phyloP scores from a whole-genome alignment of 768 basidiomycete genomes.

The Phlegmacium glaucopus region DNA sequence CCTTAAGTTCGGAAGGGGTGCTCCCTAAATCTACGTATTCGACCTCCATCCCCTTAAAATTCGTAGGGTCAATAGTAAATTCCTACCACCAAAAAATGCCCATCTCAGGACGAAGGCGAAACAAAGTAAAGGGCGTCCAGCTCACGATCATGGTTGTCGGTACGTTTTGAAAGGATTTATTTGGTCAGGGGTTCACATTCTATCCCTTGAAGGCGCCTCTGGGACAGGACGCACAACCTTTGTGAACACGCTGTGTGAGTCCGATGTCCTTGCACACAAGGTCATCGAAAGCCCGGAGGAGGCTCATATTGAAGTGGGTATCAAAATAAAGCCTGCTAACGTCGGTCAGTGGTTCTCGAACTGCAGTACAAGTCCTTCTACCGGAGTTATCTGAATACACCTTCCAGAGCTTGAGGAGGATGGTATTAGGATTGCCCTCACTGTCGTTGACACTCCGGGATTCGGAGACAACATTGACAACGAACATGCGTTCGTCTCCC shows the following conservation, averaged over 20 bases:
- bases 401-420: constrained; percentile 83
- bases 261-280: constrained; percentile 71
- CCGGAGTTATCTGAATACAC: neutral
- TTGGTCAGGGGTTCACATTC: constrained; percentile 1
- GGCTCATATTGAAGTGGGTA: constrained; percentile 74
- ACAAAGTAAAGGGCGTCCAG: constrained; percentile 88
- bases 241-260: constrained; percentile 89
- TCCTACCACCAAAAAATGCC: constrained; percentile 33
- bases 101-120: constrained; percentile 50
- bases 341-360: constrained; percentile 51
- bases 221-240: constrained; percentile 89
- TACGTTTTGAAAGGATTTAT: constrained; percentile 35
- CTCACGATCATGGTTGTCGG: constrained; percentile 90
- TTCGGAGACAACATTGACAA: constrained; percentile 93
- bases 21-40: neutral
- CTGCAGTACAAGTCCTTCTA: neutral
- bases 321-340: constrained; percentile 78
- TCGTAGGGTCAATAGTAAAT: neutral
- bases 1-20: neutral
- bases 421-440: constrained; percentile 84
- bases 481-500: constrained; percentile 65
- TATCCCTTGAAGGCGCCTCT: constrained; percentile 62
- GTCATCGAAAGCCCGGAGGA: constrained; percentile 57
- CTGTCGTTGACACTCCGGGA: constrained; percentile 89
- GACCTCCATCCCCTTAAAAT: constrained; percentile 8